phyloP scores from a whole-genome alignment of 2,329 filamentous ascomycete species.

The Fusarium buxicola region DNA sequence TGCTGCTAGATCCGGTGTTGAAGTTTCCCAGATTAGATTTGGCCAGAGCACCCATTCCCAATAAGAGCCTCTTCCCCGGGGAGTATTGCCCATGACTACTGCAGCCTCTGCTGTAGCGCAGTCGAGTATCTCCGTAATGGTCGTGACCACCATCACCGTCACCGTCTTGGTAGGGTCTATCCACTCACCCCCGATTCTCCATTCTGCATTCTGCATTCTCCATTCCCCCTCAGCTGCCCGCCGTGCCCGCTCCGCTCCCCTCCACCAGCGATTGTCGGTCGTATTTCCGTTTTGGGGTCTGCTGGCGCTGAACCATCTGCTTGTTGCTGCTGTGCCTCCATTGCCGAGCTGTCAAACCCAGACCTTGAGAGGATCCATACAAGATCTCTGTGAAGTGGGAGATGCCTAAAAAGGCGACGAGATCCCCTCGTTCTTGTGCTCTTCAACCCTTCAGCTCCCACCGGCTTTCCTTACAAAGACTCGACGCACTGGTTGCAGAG shows the following conservation, averaged over 20 bases:
- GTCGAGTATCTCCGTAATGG: constrained; percentile 35
- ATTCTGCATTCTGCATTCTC: background rate
- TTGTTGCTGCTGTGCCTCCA: constrained; percentile 21
- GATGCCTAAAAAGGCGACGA: constrained; percentile 26
- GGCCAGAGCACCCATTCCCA: constrained; percentile 1
- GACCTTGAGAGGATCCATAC: constrained; percentile 3
- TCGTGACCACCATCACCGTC: constrained; percentile 7
- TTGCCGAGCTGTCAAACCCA: constrained; percentile 32
- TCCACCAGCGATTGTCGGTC: constrained; percentile 28
- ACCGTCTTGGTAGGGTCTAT: too few relatives aligned
- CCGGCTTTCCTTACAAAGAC: background rate
- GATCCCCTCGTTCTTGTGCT: constrained; percentile 7
- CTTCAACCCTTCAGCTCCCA: constrained; percentile 3
- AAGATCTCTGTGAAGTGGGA: background rate
- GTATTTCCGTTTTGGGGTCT: constrained; percentile 33
- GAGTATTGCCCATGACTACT: constrained; percentile 28
- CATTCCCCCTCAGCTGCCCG: constrained; percentile 1
- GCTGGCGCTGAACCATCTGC: constrained; percentile 27
- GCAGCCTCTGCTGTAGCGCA: constrained; percentile 32
- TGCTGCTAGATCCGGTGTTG: background rate
- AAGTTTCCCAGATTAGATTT: constrained; percentile 29
- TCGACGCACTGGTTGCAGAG: constrained; percentile 27
- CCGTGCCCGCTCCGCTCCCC: too few relatives aligned
- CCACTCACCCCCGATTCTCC: background rate
- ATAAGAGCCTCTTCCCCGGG: background rate